Evolutionary conservation across 2,329 filamentous ascomycete species (phyloP), one percentile per base, ranked within the genome.

Genomic region (Talaromyces funiculosus): DNA sequence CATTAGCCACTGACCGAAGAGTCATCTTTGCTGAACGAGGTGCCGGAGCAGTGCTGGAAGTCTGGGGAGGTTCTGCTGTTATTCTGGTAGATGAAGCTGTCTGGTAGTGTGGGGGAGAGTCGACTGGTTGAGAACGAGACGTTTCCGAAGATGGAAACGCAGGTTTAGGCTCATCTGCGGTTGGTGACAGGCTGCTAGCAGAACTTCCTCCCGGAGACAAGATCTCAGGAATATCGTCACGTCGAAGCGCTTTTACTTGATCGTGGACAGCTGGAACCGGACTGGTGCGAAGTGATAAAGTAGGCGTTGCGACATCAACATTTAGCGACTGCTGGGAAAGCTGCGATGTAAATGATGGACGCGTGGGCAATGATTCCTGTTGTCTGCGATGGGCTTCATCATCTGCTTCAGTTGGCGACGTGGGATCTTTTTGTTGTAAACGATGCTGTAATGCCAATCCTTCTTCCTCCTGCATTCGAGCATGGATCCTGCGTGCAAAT

Each of bases 381-480:
- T 62, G 57, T 38, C 40, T 57, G 33, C 4, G 56, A 43, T 33
- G 42, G 40, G 49, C 51, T 22, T 64, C 63, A 31, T 63, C 56
- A 26, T 68, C 63, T 24, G 67, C 71, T 53, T 71, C 66, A 2
- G 61, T 61, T 22, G 70, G 71, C 4, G 71, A 71, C 26, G 64
- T 53, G n/a, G 66, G 68, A 38, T 75, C 71, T 16, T 70, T 71
- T 29, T 65, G 66, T 29, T 64, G 65, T 53, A 69, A 67, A 38
- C 72, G 77, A 53, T 79, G 73, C 53, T 82, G 80, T 57, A 83
- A 68, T 9, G 79, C 80, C 59, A 72, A 72, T 5, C 78, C 81
- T 70, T 83, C 81, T 61, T 83, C 81, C 8, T 75, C 74, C 60
- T 80, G 73, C 81, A 83, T 83, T 65, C 75, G 78, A 29, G 79